Evolutionary conservation across 176 grass and related monocot genomes (phyloP).

Genomic region (Coix lacrymajobi): DNA sequence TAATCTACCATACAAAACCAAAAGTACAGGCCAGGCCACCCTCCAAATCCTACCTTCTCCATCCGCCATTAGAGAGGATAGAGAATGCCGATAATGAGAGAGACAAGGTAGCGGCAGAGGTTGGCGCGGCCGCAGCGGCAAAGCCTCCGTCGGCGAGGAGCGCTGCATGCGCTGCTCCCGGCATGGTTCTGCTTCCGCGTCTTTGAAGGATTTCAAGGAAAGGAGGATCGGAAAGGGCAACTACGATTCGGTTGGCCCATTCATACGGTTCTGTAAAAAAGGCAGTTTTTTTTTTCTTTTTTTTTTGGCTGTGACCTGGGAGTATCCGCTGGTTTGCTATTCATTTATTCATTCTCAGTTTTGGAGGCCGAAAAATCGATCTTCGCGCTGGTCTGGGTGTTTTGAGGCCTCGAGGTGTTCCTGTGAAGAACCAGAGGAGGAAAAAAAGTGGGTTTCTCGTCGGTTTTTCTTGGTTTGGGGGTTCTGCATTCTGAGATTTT

Average conservation of each 20-base stretch:
- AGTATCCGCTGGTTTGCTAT: conserved; percentile 10
- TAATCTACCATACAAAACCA: conserved; percentile 27
- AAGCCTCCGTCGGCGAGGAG: conserved; percentile 19
- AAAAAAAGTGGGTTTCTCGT: background rate
- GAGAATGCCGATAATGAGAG: conserved; percentile 3
- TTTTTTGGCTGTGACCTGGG: conserved; percentile 5
- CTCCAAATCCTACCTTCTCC: conserved; percentile 23
- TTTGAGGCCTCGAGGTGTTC: background rate
- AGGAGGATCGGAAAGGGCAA: conserved; percentile 9
- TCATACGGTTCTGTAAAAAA: background rate
- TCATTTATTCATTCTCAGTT: conserved; percentile 15
- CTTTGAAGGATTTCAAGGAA: conserved; percentile 9
- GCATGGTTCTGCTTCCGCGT: conserved; percentile 19
- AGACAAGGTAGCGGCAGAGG: conserved; percentile 21
- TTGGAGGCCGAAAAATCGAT: background rate
- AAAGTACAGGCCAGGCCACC: conserved; percentile 14
- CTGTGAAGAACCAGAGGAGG: conserved; percentile 21
- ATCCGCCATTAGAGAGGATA: conserved; percentile 1
- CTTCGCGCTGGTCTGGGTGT: background rate
- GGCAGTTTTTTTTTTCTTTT: background rate
- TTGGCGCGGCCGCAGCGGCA: conserved; percentile 18
- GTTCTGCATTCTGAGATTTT: conserved; percentile 23
- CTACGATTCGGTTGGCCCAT: background rate
- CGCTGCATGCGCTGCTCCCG: conserved; percentile 15
- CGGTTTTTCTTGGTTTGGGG: background rate